Evolutionary conservation across 2,329 filamentous ascomycete genomes (phyloP), one percentile per base, ranked within the genome.

Genomic region (Microthyrium microscopicum): DNA sequence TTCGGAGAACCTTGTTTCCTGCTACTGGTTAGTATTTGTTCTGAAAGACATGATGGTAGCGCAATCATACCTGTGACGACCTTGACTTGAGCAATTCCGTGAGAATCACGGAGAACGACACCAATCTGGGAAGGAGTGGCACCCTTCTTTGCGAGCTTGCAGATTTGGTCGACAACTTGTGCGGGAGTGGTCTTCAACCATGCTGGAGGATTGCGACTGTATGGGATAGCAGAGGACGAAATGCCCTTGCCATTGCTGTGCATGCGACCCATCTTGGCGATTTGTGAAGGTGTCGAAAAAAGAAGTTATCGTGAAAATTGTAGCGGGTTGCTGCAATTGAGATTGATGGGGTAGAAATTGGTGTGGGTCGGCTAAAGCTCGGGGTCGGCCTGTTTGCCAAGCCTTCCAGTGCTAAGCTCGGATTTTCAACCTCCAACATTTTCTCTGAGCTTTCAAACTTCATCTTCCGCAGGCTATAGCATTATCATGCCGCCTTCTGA

Each of bases 1-100:
- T 95, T 64, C 89, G 80, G 57, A 98, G 83, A 61, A 98, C 94
- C 75, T 93, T 92, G 83, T 98, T 98, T 68, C 89, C 87, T 85
- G 49, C 44, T 45, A 47, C 29, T 42, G 38, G 54, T 66, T 50
- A 68, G 58, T 28, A 17, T 36, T 33, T 37, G 20, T 5, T 25
- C 12, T 33, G 30, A 33, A 20, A 17, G 8, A 5, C 24, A 28
- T 41, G 39, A 26, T n/a, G 29, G 5, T 27, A 28, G 36, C 11
- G 31, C 24, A 25, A 6, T 47, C 78, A 56, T 81, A 91, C 84
- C 84, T 60, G 85, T 93, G 50, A 94, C 83, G 56, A 92, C 69
- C 73, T 89, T 91, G 66, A 94, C 87, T 70, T 95, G 89, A 53
- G 89, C 82, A 64, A 98, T 73, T 60, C 91, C 91, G 70, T 98